Evolutionary conservation across 306 rosid species (phyloP), one percentile per base, ranked within the genome.

Genomic region (Prunus mume): DNA sequence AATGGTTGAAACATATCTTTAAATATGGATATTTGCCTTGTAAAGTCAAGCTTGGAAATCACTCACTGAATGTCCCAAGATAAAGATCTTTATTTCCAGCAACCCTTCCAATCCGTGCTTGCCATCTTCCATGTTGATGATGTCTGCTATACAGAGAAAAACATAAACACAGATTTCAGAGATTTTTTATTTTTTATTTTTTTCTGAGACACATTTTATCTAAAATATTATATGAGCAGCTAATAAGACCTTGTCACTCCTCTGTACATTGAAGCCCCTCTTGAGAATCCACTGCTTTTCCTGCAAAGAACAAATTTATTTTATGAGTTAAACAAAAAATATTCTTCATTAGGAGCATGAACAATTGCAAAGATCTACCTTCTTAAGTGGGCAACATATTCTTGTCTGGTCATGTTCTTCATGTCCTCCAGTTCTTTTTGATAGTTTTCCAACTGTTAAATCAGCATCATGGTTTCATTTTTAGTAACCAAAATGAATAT

Each of bases 111-210:
- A 93, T 93, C 80, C 97, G 81, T 73, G 98, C 98, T 85, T 93
- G 98, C 98, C 97, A 93, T 76, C 98, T 82, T 78, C 98, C 98
- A 86, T 91, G 97, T 76, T 93, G 98, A 83, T 93, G 97, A 71
- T 93, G 98, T 83, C 98, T 93, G 90, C 79, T 69, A 74, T 49
- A 68, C 20, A 56, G 45, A 58, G n/a, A 57, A 60, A 62, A 34
- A 68, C 68, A 65, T 3, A 62, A 81, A 68, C 22, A 45, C 5
- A 25, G 38, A 77, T 67, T 66, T 70, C 20, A 71, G 50, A 45
- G 12, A 70, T 20, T 47, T 73, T 15, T 20, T 34, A 28, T 67
- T 55, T 14, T 20, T 19, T 18, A 2, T 7, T 45, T n/a, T 41
- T 20, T 41, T 51, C 25, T 27, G 10, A 27, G 20, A 25, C 32